Conservation (phyloP, 2,329 filamentous ascomycete species). For the Fusarium sp. region DNA sequence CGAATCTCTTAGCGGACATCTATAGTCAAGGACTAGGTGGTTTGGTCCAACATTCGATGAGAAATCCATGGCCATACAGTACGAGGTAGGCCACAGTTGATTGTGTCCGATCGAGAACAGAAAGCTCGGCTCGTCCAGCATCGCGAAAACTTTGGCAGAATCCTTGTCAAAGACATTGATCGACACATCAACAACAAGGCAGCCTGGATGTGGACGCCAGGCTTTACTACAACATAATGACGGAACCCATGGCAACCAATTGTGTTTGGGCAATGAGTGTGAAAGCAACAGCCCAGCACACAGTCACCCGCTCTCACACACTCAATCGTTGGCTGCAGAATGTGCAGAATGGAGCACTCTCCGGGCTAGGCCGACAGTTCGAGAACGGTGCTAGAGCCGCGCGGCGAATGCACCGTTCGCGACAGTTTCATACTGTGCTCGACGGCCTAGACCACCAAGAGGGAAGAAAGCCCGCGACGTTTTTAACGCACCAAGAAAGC, state of each 20-base stretch:
- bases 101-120: slow-evolving; percentile 11
- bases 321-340: slow-evolving; percentile 30
- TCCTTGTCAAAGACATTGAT: slow-evolving; percentile 26
- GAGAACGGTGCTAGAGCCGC: slow-evolving; percentile 32
- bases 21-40: slow-evolving; percentile 19
- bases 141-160: slow-evolving; percentile 22
- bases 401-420: slow-evolving; percentile 32
- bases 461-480: slow-evolving; percentile 34
- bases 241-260: slow-evolving; percentile 15
- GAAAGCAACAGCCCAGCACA: slow-evolving; percentile 8
- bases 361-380: slow-evolving; percentile 22
- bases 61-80: slow-evolving; percentile 13
- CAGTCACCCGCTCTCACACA: neutral
- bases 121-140: slow-evolving; percentile 12
- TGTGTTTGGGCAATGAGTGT: slow-evolving; percentile 4
- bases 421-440: slow-evolving; percentile 44
- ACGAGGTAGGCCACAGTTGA: slow-evolving; percentile 26
- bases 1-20: slow-evolving; percentile 5
- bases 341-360: slow-evolving; percentile 34
- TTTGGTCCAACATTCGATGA: slow-evolving; percentile 2
- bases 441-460: slow-evolving; percentile 29
- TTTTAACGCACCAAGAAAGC: slow-evolving; percentile 37
- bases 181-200: slow-evolving; percentile 34
- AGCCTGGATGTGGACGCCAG: slow-evolving; percentile 20
- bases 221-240: slow-evolving; percentile 5